phyloP scores from a whole-genome alignment of 768 basidiomycete species.

The Daedaleopsis nitida region DNA sequence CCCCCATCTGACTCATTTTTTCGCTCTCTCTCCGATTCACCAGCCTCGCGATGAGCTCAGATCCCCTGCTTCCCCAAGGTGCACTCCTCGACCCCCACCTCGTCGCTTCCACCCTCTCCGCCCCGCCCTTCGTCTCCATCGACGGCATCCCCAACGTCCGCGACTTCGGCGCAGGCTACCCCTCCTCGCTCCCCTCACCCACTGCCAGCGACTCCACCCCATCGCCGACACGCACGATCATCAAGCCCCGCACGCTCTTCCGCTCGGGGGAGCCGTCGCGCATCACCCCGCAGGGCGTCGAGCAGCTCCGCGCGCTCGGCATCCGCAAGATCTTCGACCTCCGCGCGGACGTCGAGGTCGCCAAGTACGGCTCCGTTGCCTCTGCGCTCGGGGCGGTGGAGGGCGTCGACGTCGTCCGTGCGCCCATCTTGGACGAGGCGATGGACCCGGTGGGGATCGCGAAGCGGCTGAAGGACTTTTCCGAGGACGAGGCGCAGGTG shows the following conservation, averaged over 20 bases:
- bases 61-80: not conserved
- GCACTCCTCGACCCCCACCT: not conserved
- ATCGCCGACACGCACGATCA: too few relatives aligned
- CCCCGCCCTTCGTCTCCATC: constrained; percentile 40
- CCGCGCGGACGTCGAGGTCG: constrained; percentile 39
- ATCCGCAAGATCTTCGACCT: constrained; percentile 43
- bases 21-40: too few relatives aligned
- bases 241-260: constrained; percentile 19
- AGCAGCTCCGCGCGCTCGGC: constrained; percentile 37
- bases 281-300: constrained; percentile 38
- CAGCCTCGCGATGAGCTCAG: not conserved
- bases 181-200: constrained; percentile 4
- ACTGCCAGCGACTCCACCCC: not conserved
- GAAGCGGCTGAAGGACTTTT: constrained; percentile 34
- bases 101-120: not conserved
- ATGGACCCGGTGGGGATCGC: constrained; percentile 31
- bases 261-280: constrained; percentile 43
- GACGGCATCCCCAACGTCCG: constrained; percentile 45
- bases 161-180: constrained; percentile 33
- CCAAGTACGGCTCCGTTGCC: constrained; percentile 32
- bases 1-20: too few relatives aligned
- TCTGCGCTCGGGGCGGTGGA: constrained; percentile 36
- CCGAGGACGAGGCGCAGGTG: constrained; percentile 29
- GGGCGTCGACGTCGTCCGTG: constrained; percentile 33
- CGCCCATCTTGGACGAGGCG: constrained; percentile 25